Percentiles rank a stretch among this genome's conserved stretches.
phyloP scores from a whole-genome alignment of 75 land plant genomes.

The Sequoia sempervirens region DNA sequence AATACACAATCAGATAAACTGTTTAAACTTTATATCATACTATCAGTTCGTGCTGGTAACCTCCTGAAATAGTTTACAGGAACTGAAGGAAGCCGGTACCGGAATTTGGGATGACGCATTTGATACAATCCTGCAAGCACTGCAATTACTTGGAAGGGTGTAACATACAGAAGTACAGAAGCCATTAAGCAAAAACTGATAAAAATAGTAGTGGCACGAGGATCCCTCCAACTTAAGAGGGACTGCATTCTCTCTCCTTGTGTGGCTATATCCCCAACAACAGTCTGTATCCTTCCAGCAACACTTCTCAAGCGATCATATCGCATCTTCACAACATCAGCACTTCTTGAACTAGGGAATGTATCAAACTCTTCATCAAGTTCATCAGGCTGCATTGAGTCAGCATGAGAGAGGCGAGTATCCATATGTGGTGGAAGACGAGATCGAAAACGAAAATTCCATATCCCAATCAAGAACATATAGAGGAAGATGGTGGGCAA shows the following conservation, averaged over 20 bases:
- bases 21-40: slow-evolving; percentile 32
- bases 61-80: slow-evolving; percentile 65
- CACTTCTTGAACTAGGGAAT: slow-evolving; percentile 39
- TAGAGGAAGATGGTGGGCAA: slow-evolving; percentile 75
- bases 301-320: slow-evolving; percentile 75
- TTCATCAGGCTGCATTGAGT: slow-evolving; percentile 63
- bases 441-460: slow-evolving; percentile 76
- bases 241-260: slow-evolving; percentile 61
- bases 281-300: slow-evolving; percentile 58
- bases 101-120: slow-evolving; percentile 63
- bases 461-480: slow-evolving; percentile 86
- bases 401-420: slow-evolving; percentile 79
- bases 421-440: slow-evolving; percentile 88
- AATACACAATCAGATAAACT: background rate
- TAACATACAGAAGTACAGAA: slow-evolving; percentile 47
- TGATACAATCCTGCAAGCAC: slow-evolving; percentile 40
- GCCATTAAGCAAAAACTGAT: slow-evolving; percentile 46
- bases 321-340: slow-evolving; percentile 49
- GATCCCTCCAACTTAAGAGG: slow-evolving; percentile 71
- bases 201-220: slow-evolving; percentile 61
- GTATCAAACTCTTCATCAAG: slow-evolving; percentile 87
- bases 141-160: slow-evolving; percentile 49
- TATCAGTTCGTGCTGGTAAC: slow-evolving; percentile 54
- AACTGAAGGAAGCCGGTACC: slow-evolving; percentile 44
- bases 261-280: slow-evolving; percentile 65